Base-by-base conservation (phyloP, 2,329 filamentous ascomycete species). In the Xylariaceae sp. region DNA sequence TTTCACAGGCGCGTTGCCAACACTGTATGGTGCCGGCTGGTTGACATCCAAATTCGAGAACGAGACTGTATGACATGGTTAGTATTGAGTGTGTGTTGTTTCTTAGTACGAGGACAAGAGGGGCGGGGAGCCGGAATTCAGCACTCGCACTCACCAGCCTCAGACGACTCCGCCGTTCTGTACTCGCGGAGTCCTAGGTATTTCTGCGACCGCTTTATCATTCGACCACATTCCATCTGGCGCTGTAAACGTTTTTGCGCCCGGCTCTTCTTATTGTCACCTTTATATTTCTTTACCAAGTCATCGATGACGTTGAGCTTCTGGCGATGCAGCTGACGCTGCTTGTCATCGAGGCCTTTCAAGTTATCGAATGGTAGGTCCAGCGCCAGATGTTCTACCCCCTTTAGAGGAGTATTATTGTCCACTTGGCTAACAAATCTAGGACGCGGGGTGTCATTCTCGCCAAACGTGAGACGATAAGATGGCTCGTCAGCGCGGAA, bases 121-220 rank as follows among this genome's bases (percentile, higher is more conserved):
- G 4, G 23, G 5, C 23, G 23, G 23, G 23, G 23, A 30, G 23
- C 23, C 4, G 23, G 23, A 30, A 30, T 30, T 30, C 23, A 30
- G 23, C 23, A 42, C 11, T 42, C 8, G 37, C 5, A 42, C 37
- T 30, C 23, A 30, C 23, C 23, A 30, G 23, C 23, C 23, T 42
- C 37, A 23, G 6, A 60, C 15, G 53, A 15, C 34, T 39, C 35
- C 18, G 57, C 50, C 56, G 58, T 64, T 34, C 5, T 42, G 17
- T 49, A n/a, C 34, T 52, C 13, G 15, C 82, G 81, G 30, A 95
- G 75, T 3, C 89, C 90, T 1, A 96, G 80, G 67, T 89, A 90
- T 55, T 83, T 77, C 70, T 92, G 88, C 6, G 83, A 77, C 51
- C 87, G 81, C 65, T 85, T 84, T 62, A 89, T 76, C 67, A 84